Percentiles rank a stretch among this genome's conserved stretches.
Evolutionary conservation across 208 protist genomes (phyloP).

Genomic region (Leishmania guyanensis): DNA sequence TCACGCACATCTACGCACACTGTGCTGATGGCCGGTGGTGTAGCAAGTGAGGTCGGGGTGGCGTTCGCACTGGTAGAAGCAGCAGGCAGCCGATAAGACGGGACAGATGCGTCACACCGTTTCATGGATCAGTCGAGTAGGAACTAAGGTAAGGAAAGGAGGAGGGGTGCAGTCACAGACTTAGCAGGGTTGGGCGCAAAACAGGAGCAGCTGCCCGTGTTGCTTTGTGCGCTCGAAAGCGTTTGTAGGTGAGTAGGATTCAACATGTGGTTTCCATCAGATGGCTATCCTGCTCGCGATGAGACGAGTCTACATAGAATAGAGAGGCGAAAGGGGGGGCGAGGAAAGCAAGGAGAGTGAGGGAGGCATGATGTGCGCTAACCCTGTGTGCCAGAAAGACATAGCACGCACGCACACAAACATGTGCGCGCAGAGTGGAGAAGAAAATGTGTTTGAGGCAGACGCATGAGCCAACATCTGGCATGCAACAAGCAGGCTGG

Average conservation of each 20-base stretch:
- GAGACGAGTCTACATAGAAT: neutral
- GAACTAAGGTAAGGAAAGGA: neutral
- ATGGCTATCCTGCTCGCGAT: neutral
- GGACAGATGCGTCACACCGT: neutral
- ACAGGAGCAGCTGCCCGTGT: neutral
- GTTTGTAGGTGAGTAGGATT: neutral
- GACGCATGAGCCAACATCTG: neutral
- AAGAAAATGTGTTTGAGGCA: neutral
- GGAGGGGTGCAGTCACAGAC: neutral
- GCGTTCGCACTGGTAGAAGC: neutral
- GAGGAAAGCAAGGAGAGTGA: too few species aligned
- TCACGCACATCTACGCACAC: conserved; percentile 60
- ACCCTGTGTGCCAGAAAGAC: neutral
- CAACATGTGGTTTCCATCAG: neutral
- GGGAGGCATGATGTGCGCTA: neutral
- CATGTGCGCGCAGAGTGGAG: neutral
- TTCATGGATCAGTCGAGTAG: neutral
- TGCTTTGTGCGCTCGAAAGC: neutral
- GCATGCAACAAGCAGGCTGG: too few species aligned
- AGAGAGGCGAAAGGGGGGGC: neutral
- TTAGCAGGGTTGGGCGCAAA: neutral
- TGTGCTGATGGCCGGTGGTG: conserved; percentile 33
- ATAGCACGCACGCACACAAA: neutral
- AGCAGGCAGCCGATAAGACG: neutral
- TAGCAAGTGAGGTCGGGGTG: neutral